Conservation (phyloP, 176 grass and related monocot genomes). For the Raddia distichophylla region DNA sequence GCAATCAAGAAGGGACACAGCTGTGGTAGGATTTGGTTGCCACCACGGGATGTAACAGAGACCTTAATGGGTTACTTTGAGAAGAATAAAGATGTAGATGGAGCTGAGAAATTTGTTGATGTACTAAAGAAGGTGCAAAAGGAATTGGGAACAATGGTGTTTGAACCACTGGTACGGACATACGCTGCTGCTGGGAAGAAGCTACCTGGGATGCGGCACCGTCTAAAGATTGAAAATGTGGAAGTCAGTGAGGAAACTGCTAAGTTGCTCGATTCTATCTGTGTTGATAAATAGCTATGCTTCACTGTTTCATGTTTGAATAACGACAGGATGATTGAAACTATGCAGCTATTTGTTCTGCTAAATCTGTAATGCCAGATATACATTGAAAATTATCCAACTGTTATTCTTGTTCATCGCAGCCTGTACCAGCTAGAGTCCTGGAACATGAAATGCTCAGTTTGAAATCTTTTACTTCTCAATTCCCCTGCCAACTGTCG, state of each 20-base stretch:
- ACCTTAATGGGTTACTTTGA: conserved; percentile 75
- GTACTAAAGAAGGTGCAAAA: conserved; percentile 61
- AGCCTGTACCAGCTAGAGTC: not conserved
- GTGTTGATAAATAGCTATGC: conserved; percentile 30
- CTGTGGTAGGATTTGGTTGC: conserved; percentile 64
- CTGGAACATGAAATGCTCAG: not conserved
- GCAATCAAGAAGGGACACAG: conserved; percentile 93
- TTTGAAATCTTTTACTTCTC: conserved; percentile 2
- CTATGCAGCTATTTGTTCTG: not conserved
- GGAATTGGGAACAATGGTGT: conserved; percentile 56
- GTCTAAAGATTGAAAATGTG: conserved; percentile 79
- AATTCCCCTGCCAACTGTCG: not conserved
- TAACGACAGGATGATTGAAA: conserved; percentile 31
- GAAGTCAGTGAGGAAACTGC: conserved; percentile 46
- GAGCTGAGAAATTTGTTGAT: conserved; percentile 69
- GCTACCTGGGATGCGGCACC: conserved; percentile 67
- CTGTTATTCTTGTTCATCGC: not conserved
- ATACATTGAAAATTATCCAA: conserved; percentile 22
- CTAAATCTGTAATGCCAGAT: conserved; percentile 17
- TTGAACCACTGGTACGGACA: conserved; percentile 59
- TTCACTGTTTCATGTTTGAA: conserved; percentile 16
- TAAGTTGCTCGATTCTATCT: conserved; percentile 66
- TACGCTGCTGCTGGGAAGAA: conserved; percentile 75
- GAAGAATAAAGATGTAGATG: conserved; percentile 59
- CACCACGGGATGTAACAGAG: conserved; percentile 39